Percentiles rank a stretch among this genome's conserved stretches.
Conservation (phyloP, 768 basidiomycete genomes). For the Psilocybe sp. region DNA sequence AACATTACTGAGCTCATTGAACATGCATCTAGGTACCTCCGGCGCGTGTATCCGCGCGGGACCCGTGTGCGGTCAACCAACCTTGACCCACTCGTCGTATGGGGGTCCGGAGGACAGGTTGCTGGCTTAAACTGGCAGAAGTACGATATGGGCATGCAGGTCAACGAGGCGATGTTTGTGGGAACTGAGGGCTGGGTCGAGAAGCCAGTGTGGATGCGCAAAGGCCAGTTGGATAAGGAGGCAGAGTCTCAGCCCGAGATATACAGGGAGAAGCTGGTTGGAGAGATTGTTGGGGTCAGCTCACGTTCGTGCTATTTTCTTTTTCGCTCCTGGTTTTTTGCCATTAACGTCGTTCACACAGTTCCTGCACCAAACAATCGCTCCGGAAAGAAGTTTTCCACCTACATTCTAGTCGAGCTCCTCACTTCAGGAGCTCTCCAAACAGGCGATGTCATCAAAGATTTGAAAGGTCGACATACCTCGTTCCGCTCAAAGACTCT, state of each 20-base stretch:
- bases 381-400: constrained; percentile 33
- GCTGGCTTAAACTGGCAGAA: constrained; percentile 62
- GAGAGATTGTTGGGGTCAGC: constrained; percentile 41
- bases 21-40: constrained; percentile 42
- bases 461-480: no score
- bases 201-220: constrained; percentile 37
- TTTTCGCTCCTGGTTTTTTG: background rate
- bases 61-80: constrained; percentile 56
- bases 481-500: constrained; percentile 30
- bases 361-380: constrained; percentile 45
- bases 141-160: constrained; percentile 54
- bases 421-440: constrained; percentile 26
- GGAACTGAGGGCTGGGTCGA: constrained; percentile 54
- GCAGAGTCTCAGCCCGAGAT: background rate
- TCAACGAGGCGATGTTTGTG: constrained; percentile 63
- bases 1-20: constrained; percentile 34
- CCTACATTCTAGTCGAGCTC: constrained; percentile 45
- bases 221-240: background rate
- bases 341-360: constrained; percentile 14
- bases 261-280: constrained; percentile 8
- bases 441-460: constrained; percentile 36
- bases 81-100: constrained; percentile 47
- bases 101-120: constrained; percentile 57
- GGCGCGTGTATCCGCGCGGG: constrained; percentile 58
- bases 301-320: constrained; percentile 30